Evolutionary conservation across 495 filamentous ascomycete genomes (phyloP).

Genomic region (Lasiosphaeriaceae sp.): DNA sequence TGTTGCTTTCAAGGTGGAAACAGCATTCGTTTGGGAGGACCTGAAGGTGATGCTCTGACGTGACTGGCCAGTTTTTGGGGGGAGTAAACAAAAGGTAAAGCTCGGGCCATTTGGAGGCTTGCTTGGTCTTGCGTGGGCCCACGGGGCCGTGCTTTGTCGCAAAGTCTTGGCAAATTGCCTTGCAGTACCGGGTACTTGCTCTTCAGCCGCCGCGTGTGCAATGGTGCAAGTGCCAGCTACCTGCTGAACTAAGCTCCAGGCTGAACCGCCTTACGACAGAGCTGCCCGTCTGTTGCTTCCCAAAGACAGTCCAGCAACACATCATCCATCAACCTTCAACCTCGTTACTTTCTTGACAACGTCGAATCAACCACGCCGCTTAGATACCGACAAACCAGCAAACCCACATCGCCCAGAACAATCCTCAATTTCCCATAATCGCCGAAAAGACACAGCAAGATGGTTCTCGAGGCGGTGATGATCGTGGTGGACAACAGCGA

Average conservation of each 20-base stretch:
- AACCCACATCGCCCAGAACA: not conserved
- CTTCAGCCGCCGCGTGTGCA: not conserved
- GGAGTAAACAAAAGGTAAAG: slow-evolving; percentile 35
- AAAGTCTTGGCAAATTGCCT: not conserved
- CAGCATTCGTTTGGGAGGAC: slow-evolving; percentile 1
- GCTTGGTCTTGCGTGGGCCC: not conserved
- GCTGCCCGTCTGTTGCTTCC: slow-evolving; percentile 2
- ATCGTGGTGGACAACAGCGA: slow-evolving; percentile 93
- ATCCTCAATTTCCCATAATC: not conserved
- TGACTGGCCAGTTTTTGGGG: slow-evolving; percentile 26
- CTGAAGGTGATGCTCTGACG: slow-evolving; percentile 10
- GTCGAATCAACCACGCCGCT: not conserved
- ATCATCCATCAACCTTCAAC: not conserved
- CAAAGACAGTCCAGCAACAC: no score
- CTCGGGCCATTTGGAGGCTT: slow-evolving; percentile 4
- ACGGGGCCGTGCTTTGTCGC: not conserved
- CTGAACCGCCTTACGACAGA: slow-evolving; percentile 30
- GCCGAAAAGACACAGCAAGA: slow-evolving; percentile 32
- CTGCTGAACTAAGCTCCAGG: not conserved
- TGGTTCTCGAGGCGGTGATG: slow-evolving; percentile 64
- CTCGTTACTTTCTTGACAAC: not conserved
- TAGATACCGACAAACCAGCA: slow-evolving; percentile 1
- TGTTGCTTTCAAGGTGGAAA: no score
- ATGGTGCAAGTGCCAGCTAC: not conserved
- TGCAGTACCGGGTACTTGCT: not conserved